Evolutionary conservation across 2,329 filamentous ascomycete species (phyloP).

Genomic region (Arthroderma sp.): DNA sequence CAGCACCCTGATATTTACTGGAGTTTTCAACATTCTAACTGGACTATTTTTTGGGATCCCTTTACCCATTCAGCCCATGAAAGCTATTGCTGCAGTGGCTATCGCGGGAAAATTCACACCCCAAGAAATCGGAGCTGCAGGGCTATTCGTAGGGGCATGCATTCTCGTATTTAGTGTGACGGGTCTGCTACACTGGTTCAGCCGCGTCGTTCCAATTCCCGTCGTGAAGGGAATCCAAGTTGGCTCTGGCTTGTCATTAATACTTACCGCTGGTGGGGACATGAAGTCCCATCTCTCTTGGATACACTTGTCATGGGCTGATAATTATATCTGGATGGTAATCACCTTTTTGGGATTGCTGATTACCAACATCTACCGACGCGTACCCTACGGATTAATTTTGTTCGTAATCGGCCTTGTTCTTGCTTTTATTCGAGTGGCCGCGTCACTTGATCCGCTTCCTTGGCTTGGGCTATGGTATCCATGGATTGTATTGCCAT

Average conservation of each 20-base stretch:
- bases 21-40: slow-evolving; percentile 72
- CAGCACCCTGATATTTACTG: slow-evolving; percentile 76
- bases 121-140: slow-evolving; percentile 65
- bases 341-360: slow-evolving; percentile 60
- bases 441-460: slow-evolving; percentile 10
- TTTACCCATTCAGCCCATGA: slow-evolving; percentile 79
- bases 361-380: slow-evolving; percentile 48
- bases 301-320: slow-evolving; percentile 51
- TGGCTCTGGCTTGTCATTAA: slow-evolving; percentile 72
- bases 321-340: slow-evolving; percentile 70
- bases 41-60: slow-evolving; percentile 77
- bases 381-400: slow-evolving; percentile 64
- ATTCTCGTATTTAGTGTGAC: slow-evolving; percentile 68
- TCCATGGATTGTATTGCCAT: slow-evolving; percentile 40
- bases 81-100: slow-evolving; percentile 84
- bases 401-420: slow-evolving; percentile 57
- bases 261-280: slow-evolving; percentile 59
- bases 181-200: slow-evolving; percentile 62
- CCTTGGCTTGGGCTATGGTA: slow-evolving; percentile 48
- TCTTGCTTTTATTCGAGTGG: slow-evolving; percentile 43
- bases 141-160: slow-evolving; percentile 60
- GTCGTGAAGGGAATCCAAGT: slow-evolving; percentile 93
- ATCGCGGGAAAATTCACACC: slow-evolving; percentile 55
- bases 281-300: slow-evolving; percentile 58
- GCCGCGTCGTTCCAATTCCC: slow-evolving; percentile 63